Conservation (phyloP, 1,284 basidiomycete species). For the Trametes sp. region DNA sequence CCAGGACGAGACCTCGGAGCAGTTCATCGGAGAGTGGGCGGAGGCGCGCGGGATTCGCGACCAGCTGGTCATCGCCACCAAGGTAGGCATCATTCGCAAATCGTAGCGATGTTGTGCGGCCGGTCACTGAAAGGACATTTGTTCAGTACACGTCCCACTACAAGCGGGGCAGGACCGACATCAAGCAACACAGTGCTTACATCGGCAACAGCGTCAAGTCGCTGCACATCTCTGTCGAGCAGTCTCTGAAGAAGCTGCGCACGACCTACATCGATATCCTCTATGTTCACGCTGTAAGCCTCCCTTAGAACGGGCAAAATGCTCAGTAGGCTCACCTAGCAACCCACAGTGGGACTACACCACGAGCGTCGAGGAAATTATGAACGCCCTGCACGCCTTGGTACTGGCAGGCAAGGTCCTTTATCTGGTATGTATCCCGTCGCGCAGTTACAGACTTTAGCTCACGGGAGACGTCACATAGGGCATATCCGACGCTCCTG, state of each 20-base stretch:
- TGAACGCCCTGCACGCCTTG: conserved; percentile 52
- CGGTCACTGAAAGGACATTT: not conserved
- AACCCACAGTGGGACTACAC: conserved; percentile 45
- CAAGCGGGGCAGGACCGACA: conserved; percentile 30
- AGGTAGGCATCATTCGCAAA: conserved; percentile 44
- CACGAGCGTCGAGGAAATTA: conserved; percentile 51
- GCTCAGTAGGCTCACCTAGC: conserved; percentile 44
- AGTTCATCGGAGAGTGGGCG: conserved; percentile 66
- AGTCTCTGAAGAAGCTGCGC: conserved; percentile 59
- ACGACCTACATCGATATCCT: conserved; percentile 58
- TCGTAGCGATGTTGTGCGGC: not conserved
- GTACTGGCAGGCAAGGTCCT: conserved; percentile 52
- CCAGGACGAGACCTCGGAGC: conserved; percentile 47
- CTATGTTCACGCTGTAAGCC: not conserved
- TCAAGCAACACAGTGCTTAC: conserved; percentile 37
- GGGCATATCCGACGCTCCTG: conserved; percentile 50
- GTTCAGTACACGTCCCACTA: conserved; percentile 29
- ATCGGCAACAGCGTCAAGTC: conserved; percentile 55
- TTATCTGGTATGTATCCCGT: conserved; percentile 45
- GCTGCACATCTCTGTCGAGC: conserved; percentile 50
- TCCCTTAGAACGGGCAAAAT: too few relatives aligned
- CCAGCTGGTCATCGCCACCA: conserved; percentile 62
- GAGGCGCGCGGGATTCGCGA: conserved; percentile 58
- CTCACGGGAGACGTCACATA: not conserved
- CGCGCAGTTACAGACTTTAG: too few relatives aligned